Conservation (phyloP, 495 filamentous ascomycete species). For the Beverwykella pulmonaria region DNA sequence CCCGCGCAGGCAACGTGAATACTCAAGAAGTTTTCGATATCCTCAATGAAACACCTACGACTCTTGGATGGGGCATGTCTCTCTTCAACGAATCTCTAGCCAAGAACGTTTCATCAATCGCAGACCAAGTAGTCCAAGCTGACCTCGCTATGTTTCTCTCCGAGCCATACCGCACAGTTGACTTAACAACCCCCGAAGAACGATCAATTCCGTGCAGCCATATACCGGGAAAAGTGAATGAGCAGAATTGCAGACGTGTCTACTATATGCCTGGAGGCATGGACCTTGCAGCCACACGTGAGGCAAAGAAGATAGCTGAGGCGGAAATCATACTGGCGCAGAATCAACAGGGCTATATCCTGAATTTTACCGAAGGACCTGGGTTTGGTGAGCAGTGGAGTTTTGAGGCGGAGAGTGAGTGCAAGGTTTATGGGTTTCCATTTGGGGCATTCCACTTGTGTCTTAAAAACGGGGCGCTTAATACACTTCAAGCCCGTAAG, state of each 20-base stretch:
- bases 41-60: neutral
- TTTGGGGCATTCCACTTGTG: slow-evolving; percentile 11
- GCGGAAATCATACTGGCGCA: slow-evolving; percentile 1
- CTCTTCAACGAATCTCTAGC: slow-evolving; percentile 9
- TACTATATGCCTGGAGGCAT: slow-evolving; percentile 14
- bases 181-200: neutral
- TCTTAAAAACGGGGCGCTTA: neutral
- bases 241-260: slow-evolving; percentile 1
- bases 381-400: neutral
- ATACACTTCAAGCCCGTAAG: slow-evolving; percentile 10
- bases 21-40: slow-evolving; percentile 9
- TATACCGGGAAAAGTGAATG: neutral
- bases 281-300: slow-evolving; percentile 3
- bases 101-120: slow-evolving; percentile 8
- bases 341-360: slow-evolving; percentile 6
- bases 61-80: slow-evolving; percentile 5
- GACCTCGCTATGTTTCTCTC: slow-evolving; percentile 17
- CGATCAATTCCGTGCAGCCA: slow-evolving; percentile 10
- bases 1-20: slow-evolving; percentile 1
- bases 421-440: slow-evolving; percentile 9
- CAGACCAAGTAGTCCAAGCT: slow-evolving; percentile 11
- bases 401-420: slow-evolving; percentile 7
- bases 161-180: slow-evolving; percentile 7
- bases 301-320: neutral
- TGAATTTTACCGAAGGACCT: slow-evolving; percentile 11